Base-by-base conservation (phyloP, 2,329 filamentous ascomycete species). In the Diaporthe sp. region DNA sequence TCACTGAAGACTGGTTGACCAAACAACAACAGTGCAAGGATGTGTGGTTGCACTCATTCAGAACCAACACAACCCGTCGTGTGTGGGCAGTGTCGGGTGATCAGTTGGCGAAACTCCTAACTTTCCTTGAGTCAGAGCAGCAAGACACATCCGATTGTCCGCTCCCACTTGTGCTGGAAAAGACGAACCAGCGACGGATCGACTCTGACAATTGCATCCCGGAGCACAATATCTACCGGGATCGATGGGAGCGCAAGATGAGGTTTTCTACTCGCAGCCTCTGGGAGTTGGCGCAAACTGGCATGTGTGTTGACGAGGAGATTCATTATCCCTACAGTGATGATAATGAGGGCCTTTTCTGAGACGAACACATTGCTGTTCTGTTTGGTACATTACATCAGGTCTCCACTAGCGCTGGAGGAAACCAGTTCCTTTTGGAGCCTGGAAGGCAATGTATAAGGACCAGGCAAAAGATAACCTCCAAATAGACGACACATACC, bases 241-340 rank as follows among this genome's bases (percentile, higher is more conserved):
- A 71, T n/a, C 51, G 39, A 12, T 71, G 68, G 51, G 68, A 71
- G 28, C 68, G 68, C 39, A 58, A 44, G 25, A 71, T 71, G 61
- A 15, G 17, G 10, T 67, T 51, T 13, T 0, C 17, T 13, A 1
- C 2, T n/a, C 44, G 61, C 46, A 15, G 6, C 8, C 2, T 0
- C 12, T 67, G 44, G 25, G 61, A 34, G 3, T n/a, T 49, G 1
- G 17, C 3, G 5, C 12, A 7, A 31, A 0, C 1, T 17, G 42
- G 61, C 61, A 67, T 1, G 39, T n/a, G 17, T 15, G 37, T 42
- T 10, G 62, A 67, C 22, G 28, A 25, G 37, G 62, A 51, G 4
- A 1, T 34, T 13, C 4, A 34, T 31, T 65, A 31, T 49, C 42
- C 42, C 0, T 15, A 2, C 3, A 65, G 61, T 8, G 61, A 65